Evolutionary conservation across 768 basidiomycete genomes (phyloP), one percentile per base, ranked within the genome.

Genomic region (Paxillus involutus): DNA sequence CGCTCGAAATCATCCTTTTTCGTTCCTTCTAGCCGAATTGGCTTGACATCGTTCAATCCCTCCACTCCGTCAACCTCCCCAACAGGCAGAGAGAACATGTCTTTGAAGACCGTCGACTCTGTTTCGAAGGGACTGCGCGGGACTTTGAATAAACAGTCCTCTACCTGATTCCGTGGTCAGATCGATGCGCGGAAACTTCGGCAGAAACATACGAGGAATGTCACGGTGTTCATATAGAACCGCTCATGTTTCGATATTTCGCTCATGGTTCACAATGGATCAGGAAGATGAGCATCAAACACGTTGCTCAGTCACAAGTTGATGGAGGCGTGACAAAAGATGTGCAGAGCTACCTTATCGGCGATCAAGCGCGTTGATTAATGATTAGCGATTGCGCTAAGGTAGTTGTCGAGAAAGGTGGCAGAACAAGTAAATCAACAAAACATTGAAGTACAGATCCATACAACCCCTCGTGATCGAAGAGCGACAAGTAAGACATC

Each of bases 71-170:
- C 21, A 11, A 12, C 36, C 11, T 49, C 19, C 26, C 46, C 45
- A 24, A 41, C 24, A 29, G 66, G 66, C 16, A 65, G 50, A 26
- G 48, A 19, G 46, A 60, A 65, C 55, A 65, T 57, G 43, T 58
- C 58, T 19, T 46, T 26, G 39, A 66, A 66, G 24, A 52, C 19
- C n/a, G 33, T 53, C 10, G 65, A 66, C n/a, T 59, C 55, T 1
- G 30, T 24, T 37, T 60, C 59, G 17, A 66, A 57, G 0, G 58
- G 55, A 3, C 29, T 24, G 3, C 64, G 55, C 4, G 65, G 61
- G 2, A 66, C 35, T 40, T 49, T 58, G 42, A 68, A 66, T 16
- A 67, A 43, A 24, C 33, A 39, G 39, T 53, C 53, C 26, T 66
- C 65, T 5, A 66, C 65, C 64, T 66, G 12, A 4, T 13, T 33